A percentile compares a stretch with the other conserved stretches of the same genome.
phyloP scores from a whole-genome alignment of 2,329 filamentous ascomycete species.

The Monilinia vaccinii-corymbosi region DNA sequence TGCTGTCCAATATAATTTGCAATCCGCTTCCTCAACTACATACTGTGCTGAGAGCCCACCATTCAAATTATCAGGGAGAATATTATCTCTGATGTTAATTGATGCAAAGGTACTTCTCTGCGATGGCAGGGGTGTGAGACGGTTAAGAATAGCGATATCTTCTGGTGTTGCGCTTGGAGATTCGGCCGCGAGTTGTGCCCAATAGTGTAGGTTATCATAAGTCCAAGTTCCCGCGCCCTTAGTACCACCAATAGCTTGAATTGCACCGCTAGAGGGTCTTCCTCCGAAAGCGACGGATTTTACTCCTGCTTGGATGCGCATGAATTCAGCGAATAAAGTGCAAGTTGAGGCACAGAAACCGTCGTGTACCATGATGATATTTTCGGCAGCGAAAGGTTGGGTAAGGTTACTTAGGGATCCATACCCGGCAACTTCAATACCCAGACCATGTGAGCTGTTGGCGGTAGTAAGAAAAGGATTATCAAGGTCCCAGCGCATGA shows the following conservation, averaged over 20 bases:
- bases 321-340: slow-evolving; percentile 46
- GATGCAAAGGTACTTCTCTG: slow-evolving; percentile 26
- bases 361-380: slow-evolving; percentile 37
- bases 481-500: slow-evolving; percentile 24
- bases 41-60: slow-evolving; percentile 46
- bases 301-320: slow-evolving; percentile 43
- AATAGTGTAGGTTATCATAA: slow-evolving; percentile 17
- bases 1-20: slow-evolving; percentile 49
- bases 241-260: slow-evolving; percentile 57
- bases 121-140: slow-evolving; percentile 16
- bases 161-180: slow-evolving; percentile 12
- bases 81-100: slow-evolving; percentile 36
- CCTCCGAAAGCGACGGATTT: slow-evolving; percentile 52
- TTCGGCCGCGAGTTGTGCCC: slow-evolving; percentile 13
- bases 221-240: slow-evolving; percentile 41
- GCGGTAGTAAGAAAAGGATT: slow-evolving; percentile 19
- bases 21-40: slow-evolving; percentile 50
- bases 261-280: slow-evolving; percentile 42
- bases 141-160: slow-evolving; percentile 13
- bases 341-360: slow-evolving; percentile 53
- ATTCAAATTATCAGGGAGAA: slow-evolving; percentile 25
- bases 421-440: slow-evolving; percentile 30
- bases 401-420: slow-evolving; percentile 24
- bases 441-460: slow-evolving; percentile 21
- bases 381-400: slow-evolving; percentile 33